Evolutionary conservation across 176 grass and related monocot species (phyloP), one percentile per base, ranked within the genome.

Genomic region (Alopecurus myosuroides): DNA sequence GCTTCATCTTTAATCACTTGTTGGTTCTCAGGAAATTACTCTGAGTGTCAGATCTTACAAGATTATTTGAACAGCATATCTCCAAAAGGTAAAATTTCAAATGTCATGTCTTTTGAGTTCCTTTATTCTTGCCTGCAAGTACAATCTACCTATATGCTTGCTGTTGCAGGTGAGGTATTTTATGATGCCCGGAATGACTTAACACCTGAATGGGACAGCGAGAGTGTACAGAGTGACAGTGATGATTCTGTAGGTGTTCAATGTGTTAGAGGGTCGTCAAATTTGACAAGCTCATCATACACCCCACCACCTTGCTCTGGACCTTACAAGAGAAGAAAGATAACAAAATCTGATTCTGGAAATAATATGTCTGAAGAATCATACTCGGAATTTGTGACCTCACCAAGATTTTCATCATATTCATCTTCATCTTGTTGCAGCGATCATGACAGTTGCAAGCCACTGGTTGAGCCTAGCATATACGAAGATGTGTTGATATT

Each of bases 271-370:
- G 67, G 70, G 61, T 70, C 60, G 17, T 46, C 89, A 85, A 61
- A 62, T 87, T 66, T 44, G 26, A 70, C 85, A 78, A 74, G 77
- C 30, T 77, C 88, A 72, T 79, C 63, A 83, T 89, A 85, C 82
- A 98, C 77, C 15, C 56, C 64, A 50, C 97, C 94, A 67, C 91
- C 91, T 89, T 80, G 61, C 78, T 88, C 49, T 88, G 94, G 91
- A 34, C 90, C 97, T 81, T 99, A 96, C 84, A 99, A 99, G 84
- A 90, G 86, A 88, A 93, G 94, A 89, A 99, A 92, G 82, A 92
- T 99, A 86, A 80, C 51, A 49, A 92, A 49, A 71, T 87, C 68
- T 45, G 78, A 92, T 69, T 23, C 30, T 36, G 78, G 52, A 74
- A 88, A 61, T 68, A 78, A 80, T 40, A 49, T 76, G 25, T 65